Percentiles rank a stretch among this genome's conserved stretches.
These are phyloP conservation scores for Lactarius tabidus DNA, from an alignment of 768 basidiomycete genomes.

Conservation along the genomic window DNA sequence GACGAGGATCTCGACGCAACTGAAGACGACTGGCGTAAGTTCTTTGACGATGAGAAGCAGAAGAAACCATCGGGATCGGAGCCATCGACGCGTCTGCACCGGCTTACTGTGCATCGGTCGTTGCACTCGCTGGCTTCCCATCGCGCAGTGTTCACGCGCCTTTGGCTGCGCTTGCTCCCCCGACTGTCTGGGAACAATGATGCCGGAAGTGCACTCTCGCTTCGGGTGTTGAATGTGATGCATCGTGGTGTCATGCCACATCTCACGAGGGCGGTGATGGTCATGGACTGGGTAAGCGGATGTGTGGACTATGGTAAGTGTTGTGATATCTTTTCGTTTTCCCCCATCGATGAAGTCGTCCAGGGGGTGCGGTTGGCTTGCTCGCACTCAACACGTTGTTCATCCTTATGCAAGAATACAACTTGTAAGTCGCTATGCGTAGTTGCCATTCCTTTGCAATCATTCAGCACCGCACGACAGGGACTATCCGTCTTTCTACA, in stretches of 20 bases:
- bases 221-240: conserved; percentile 68
- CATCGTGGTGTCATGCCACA: conserved; percentile 83
- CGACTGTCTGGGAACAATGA: conserved; percentile 42
- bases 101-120: conserved; percentile 70
- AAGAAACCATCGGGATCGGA: conserved; percentile 38
- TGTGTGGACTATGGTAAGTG: conserved; percentile 75
- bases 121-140: conserved; percentile 75
- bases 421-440: conserved; percentile 57
- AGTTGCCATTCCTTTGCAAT: not conserved
- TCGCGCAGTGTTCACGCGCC: conserved; percentile 71
- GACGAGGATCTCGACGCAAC: conserved; percentile 36
- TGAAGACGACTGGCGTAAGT: conserved; percentile 73
- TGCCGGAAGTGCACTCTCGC: conserved; percentile 40
- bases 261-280: conserved; percentile 66
- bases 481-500: conserved; percentile 95
- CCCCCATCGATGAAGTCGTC: not conserved
- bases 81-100: conserved; percentile 47
- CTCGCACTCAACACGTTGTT: conserved; percentile 90
- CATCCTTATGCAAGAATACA: conserved; percentile 86
- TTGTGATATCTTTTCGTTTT: not conserved
- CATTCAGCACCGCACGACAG: conserved; percentile 38
- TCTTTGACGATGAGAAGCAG: conserved; percentile 61
- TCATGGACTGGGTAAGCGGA: conserved; percentile 90
- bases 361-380: conserved; percentile 81
- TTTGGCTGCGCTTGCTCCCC: conserved; percentile 75